Evolutionary conservation across 306 rosid genomes (phyloP), one percentile per base, ranked within the genome.

Genomic region (Senna tora): DNA sequence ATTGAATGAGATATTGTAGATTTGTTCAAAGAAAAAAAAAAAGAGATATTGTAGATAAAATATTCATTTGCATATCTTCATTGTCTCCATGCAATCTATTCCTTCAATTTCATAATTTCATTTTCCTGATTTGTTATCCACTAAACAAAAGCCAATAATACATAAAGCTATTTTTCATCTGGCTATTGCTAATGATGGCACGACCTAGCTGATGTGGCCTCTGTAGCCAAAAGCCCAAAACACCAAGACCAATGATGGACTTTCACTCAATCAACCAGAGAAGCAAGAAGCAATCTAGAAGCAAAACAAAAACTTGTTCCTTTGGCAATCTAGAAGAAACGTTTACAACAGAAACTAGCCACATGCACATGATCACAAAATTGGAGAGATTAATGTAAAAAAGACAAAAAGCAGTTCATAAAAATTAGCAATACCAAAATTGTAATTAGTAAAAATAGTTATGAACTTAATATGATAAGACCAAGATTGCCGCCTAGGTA

Each of bases 191-290:
- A n/a, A n/a, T 32, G 16, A 65, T 38, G 67, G 47, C 55, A 56
- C 43, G 64, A n/a, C 17, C 52, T 61, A 47, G 34, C 22, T 20
- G 22, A 65, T 34, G 32, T 49, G 51, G 46, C 11, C 45, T 54
- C 52, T 47, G 30, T 21, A 50, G 66, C 33, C 19, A 22, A 58
- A 67, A 69, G 33, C 50, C 30, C 39, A 75, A 58, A 67, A 69
- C 43, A 60, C 30, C 39, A 75, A 21, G 14, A 33, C 39, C 41
- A 30, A 6, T 38, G 22, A 17, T 55, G 57, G 41, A n/a, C 32
- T 25, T 56, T 55, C 39, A 59, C 58, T 58, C 9, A 51, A 46
- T 54, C 58, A 53, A 25, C 36, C 68, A 55, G 43, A 11, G 30
- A 25, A n/a, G n/a, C n/a, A n/a, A n/a, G n/a, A n/a, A n/a, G n/a